A percentile compares a stretch with the other conserved stretches of the same genome.
Conservation (phyloP, 495 filamentous ascomycete species). For the Talaromyces liani region DNA sequence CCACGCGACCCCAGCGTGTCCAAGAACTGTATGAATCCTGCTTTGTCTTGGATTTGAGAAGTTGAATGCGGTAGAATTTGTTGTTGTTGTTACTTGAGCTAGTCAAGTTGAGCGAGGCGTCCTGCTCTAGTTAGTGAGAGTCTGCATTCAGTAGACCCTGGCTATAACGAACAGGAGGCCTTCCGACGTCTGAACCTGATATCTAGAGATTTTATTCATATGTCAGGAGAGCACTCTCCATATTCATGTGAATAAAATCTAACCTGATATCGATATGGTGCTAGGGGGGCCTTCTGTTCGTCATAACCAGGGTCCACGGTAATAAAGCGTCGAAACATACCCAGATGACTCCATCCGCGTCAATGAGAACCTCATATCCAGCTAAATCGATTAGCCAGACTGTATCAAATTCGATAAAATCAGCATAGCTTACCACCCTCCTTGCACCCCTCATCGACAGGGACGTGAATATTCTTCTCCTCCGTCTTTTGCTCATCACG, state of each 20-base stretch:
- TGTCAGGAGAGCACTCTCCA: too few relatives aligned
- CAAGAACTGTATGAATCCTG: constrained; percentile 42
- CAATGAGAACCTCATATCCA: constrained; percentile 54
- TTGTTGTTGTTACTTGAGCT: constrained; percentile 53
- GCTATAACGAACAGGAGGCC: too few relatives aligned
- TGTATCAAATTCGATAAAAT: constrained; percentile 1
- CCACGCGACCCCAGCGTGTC: constrained; percentile 76
- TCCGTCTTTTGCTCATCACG: constrained; percentile 38
- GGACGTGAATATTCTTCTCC: constrained; percentile 31
- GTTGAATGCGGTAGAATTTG: constrained; percentile 66
- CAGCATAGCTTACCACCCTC: constrained; percentile 23
- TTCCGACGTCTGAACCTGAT: too few relatives aligned
- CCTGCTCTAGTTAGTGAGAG: constrained; percentile 11
- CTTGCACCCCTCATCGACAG: constrained; percentile 43
- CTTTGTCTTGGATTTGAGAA: constrained; percentile 20
- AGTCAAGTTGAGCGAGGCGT: constrained; percentile 44
- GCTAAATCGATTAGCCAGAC: constrained; percentile 11
- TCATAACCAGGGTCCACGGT: constrained; percentile 8
- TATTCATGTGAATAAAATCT: too few relatives aligned
- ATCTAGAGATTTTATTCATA: too few relatives aligned
- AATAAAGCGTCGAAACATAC: constrained; percentile 1
- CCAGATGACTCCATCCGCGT: constrained; percentile 53
- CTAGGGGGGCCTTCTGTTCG: too few relatives aligned
- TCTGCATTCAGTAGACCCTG: too few relatives aligned
- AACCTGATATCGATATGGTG: too few relatives aligned